These are phyloP conservation scores for Quercus glauca DNA, from an alignment of 306 rosid species.

Conservation along the genomic window DNA sequence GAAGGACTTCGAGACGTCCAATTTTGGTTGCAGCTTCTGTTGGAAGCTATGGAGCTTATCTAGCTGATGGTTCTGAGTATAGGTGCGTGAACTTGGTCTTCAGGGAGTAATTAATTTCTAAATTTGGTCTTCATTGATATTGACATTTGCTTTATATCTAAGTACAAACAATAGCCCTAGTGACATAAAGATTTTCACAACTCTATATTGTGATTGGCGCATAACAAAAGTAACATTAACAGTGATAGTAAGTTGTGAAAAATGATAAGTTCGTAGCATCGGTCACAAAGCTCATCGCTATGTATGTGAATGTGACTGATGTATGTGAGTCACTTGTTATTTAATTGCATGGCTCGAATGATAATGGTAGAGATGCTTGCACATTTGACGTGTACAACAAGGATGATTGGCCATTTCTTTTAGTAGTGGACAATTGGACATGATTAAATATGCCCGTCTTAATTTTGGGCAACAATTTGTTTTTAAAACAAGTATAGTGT, in stretches of 20 bases:
- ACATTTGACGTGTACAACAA: not conserved
- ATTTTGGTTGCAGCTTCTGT: slow-evolving; percentile 84
- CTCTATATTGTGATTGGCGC: no score
- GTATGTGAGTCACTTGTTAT: not conserved
- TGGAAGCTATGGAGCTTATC: slow-evolving; percentile 91
- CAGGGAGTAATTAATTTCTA: not conserved
- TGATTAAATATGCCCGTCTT: not conserved
- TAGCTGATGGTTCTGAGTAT: slow-evolving; percentile 76
- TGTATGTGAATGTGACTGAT: not conserved
- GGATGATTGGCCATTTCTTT: not conserved
- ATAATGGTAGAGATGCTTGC: not conserved
- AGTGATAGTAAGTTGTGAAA: no score
- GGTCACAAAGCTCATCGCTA: no score
- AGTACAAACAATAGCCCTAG: not conserved
- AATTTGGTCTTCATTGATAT: not conserved
- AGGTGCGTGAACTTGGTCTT: slow-evolving; percentile 19
- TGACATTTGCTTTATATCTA: not conserved
- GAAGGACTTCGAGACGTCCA: slow-evolving; percentile 37
- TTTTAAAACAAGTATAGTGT: not conserved
- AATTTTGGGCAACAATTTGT: not conserved
- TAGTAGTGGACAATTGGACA: not conserved
- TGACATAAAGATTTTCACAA: no score
- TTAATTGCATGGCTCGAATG: not conserved
- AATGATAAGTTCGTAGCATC: no score
- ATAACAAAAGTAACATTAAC: no score